Percentiles rank a stretch among this genome's conserved stretches.
Conservation (phyloP, 257 asterid genomes). For the Solanum dulcamara region DNA sequence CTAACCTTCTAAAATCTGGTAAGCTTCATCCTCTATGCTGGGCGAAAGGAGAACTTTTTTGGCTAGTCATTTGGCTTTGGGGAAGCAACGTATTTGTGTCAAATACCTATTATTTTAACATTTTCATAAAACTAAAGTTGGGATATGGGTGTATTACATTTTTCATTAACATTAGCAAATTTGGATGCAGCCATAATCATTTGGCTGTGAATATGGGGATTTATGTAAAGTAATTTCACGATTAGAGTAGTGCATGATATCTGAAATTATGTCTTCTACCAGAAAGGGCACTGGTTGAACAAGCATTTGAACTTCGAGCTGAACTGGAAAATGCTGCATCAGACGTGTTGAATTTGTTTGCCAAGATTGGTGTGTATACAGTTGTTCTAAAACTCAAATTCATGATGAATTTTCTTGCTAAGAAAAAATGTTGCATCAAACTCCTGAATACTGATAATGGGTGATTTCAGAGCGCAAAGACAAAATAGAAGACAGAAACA, state of each 20-base stretch:
- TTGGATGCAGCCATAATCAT: background rate
- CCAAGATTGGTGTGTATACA: slow-evolving; percentile 70
- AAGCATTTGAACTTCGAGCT: slow-evolving; percentile 83
- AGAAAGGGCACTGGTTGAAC: slow-evolving; percentile 87
- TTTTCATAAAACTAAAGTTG: background rate
- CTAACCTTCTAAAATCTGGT: slow-evolving; percentile 95
- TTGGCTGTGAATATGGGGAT: background rate
- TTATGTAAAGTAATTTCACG: background rate
- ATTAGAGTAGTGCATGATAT: background rate
- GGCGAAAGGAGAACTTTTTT: background rate
- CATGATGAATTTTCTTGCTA: background rate
- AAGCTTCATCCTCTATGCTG: slow-evolving; percentile 8
- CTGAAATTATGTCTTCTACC: slow-evolving; percentile 1
- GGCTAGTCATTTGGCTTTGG: background rate
- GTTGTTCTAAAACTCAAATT: slow-evolving; percentile 1
- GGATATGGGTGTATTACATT: background rate
- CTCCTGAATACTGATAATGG: background rate
- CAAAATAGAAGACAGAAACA: slow-evolving; percentile 81
- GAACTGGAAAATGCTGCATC: slow-evolving; percentile 88
- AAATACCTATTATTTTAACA: background rate
- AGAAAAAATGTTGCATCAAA: background rate
- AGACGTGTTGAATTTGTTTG: slow-evolving; percentile 73
- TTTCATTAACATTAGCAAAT: background rate
- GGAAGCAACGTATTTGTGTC: background rate
- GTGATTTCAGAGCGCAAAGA: slow-evolving; percentile 70